phyloP scores from a whole-genome alignment of 148 eudicot species.

The Chenopodium formosanum region DNA sequence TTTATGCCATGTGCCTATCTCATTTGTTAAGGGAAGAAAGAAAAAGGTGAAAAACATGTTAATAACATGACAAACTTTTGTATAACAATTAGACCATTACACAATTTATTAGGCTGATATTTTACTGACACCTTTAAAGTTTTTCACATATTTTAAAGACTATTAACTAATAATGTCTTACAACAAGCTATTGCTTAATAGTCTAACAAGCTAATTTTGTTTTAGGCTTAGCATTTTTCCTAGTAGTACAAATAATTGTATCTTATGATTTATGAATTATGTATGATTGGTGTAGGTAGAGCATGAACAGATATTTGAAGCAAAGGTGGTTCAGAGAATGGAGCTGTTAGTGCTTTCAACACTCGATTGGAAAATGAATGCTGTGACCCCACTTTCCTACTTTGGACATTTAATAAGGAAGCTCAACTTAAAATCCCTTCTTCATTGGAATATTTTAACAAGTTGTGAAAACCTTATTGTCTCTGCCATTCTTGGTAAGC shows the following conservation, averaged over 20 bases:
- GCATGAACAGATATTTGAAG: conserved; percentile 53
- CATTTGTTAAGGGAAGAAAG: no score
- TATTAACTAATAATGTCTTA: no score
- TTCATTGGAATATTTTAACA: conserved; percentile 44
- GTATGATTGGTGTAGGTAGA: conserved; percentile 47
- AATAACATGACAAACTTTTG: no score
- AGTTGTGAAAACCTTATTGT: conserved; percentile 54
- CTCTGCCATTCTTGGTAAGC: conserved; percentile 57
- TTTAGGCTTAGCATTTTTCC: no score
- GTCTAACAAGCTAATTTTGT: no score
- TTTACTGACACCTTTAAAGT: no score
- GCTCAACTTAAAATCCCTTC: conserved; percentile 46
- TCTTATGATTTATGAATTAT: background rate
- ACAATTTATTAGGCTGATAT: no score
- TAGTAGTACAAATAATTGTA: background rate
- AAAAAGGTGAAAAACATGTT: no score
- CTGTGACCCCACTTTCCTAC: conserved; percentile 75
- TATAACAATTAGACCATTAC: no score
- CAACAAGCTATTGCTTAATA: no score
- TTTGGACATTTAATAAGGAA: conserved; percentile 50
- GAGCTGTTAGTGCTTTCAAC: conserved; percentile 76
- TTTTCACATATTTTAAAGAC: no score
- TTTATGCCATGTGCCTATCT: no score
- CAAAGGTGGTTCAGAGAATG: conserved; percentile 76
- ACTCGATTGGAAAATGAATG: conserved; percentile 78